Percentiles rank a stretch among this genome's conserved stretches.
Evolutionary conservation across 805 yeast species (phyloP).

Genomic region (Cyberlindnera meyerae): DNA sequence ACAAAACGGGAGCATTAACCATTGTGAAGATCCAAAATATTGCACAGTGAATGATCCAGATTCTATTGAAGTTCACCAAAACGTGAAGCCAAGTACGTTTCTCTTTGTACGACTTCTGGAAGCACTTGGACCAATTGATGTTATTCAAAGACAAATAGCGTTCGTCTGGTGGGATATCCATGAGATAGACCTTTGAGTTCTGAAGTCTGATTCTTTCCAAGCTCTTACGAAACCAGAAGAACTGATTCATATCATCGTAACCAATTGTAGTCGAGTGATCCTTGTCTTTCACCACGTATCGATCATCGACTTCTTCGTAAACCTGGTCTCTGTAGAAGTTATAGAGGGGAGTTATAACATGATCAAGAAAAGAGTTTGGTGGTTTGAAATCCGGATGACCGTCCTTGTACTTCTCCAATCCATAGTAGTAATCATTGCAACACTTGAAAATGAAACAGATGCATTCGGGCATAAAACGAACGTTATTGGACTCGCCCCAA

Average conservation of each 20-base stretch:
- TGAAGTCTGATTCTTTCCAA: slow-evolving; percentile 49
- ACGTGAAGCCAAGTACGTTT: slow-evolving; percentile 74
- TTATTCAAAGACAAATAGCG: slow-evolving; percentile 51
- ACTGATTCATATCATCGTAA: slow-evolving; percentile 85
- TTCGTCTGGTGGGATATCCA: slow-evolving; percentile 41
- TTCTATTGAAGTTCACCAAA: slow-evolving; percentile 66
- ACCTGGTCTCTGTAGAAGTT: slow-evolving; percentile 52
- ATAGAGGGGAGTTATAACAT: slow-evolving; percentile 71
- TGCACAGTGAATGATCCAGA: slow-evolving; percentile 73
- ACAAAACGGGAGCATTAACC: slow-evolving; percentile 63
- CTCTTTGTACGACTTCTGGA: slow-evolving; percentile 73
- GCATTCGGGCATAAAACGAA: slow-evolving; percentile 87
- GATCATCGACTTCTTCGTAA: slow-evolving; percentile 40
- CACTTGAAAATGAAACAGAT: slow-evolving; percentile 80
- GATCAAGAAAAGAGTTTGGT: slow-evolving; percentile 46
- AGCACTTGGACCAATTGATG: slow-evolving; percentile 62
- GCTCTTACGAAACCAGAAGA: slow-evolving; percentile 78
- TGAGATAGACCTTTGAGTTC: slow-evolving; percentile 31
- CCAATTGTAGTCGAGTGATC: slow-evolving; percentile 74
- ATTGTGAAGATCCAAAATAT: slow-evolving; percentile 75
- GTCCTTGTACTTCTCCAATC: slow-evolving; percentile 35
- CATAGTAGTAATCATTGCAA: slow-evolving; percentile 61
- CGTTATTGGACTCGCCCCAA: slow-evolving; percentile 90
- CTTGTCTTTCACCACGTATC: slow-evolving; percentile 43
- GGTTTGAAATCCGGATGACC: slow-evolving; percentile 30